Base-by-base conservation (phyloP, 2,329 filamentous ascomycete genomes). In the Talaromyces sp. region DNA sequence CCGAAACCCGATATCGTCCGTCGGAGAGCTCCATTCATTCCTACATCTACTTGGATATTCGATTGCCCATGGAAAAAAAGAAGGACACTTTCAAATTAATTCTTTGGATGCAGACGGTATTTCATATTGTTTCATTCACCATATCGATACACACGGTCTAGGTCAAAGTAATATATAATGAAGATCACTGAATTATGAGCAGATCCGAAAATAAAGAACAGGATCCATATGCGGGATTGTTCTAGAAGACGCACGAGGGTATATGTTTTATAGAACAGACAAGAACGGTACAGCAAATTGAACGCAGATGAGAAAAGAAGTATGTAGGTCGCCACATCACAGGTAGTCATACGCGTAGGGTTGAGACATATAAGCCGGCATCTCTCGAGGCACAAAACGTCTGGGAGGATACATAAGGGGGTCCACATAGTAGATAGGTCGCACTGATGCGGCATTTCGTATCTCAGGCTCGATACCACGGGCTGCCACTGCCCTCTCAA, bases 371-470 rank as follows among this genome's bases (percentile, higher is more conserved):
- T 64, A 68, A 41, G 66, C 22, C 33, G 49, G 63, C 43, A 47
- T 39, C 43, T 60, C 58, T n/a, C 58, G 58, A 67, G 70, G 68
- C 35, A 63, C 60, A 14, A 62, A 47, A 24, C 60, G 52, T 27
- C 73, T 68, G 16, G 67, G 71, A 58, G 69, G 52, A 7, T 67
- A 67, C 66, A 70, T 65, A 41, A 62, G 62, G 24, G 65, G 67
- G 14, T 65, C 54, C 60, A 69, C 37, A 50, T 62, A 65, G 31
- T 66, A 47, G 7, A 65, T 62, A n/a, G 19, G 59, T 16, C 19
- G 33, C 16, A 14, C 33, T 16, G 14, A 49, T n/a, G 56, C 35
- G 11, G 49, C 16, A 4, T 33, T 24, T n/a, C 49, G 39, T 33
- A 62, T 56, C 19, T 47, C 49, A 45, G 37, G 31, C 31, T 62